Base-by-base conservation (phyloP, 192 early-diverging fungal species). In the Backusella psychrophila region DNA sequence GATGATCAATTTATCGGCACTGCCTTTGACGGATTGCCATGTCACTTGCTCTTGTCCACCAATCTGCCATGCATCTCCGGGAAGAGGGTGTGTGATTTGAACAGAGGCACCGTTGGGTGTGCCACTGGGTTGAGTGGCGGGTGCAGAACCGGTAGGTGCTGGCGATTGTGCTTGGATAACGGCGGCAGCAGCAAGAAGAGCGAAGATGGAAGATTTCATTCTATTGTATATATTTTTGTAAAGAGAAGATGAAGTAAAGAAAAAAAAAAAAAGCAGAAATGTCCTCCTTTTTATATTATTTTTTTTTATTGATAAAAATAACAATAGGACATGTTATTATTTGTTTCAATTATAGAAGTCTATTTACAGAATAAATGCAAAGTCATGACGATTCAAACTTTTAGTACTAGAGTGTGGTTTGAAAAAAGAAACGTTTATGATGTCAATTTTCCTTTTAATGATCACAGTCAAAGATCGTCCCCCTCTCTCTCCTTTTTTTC, bases 41-140 rank as follows among this genome's bases (percentile, higher is more conserved):
- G 71, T 49, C 11, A 78, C 65, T 5, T 38, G 41, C 23, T 78
- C 65, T 26, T 59, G 44, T 19, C 26, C n/a, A 26, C 77, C 77
- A 23, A 71, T 71, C 12, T 72, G 31, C 77, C 72, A 78, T 19
- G 77, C 63, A 19, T 66, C 38, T 38, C 77, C 77, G 5, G 42
- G 56, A 52, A 73, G 41, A 41, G 77, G 77, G 8, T 63, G 63
- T 39, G 77, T 78, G 49, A 78, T 73, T 3, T 72, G 66, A 46
- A 78, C 49, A 8, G 56, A 26, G 12, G 23, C 56, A 53, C 31
- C 42, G 3, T 23, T 36, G 53, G 72, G 44, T 23, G 72, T 9
- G 7, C 56, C 56, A 63, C 23, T 29, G 3, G 56, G 56, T 12
- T 35, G 38, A 46, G 75, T 33, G 15, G 46, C 9, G 33, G 36